These are phyloP conservation scores for Verticillium klebahnii DNA, from an alignment of 2,329 filamentous ascomycete species.

Conservation along the genomic window DNA sequence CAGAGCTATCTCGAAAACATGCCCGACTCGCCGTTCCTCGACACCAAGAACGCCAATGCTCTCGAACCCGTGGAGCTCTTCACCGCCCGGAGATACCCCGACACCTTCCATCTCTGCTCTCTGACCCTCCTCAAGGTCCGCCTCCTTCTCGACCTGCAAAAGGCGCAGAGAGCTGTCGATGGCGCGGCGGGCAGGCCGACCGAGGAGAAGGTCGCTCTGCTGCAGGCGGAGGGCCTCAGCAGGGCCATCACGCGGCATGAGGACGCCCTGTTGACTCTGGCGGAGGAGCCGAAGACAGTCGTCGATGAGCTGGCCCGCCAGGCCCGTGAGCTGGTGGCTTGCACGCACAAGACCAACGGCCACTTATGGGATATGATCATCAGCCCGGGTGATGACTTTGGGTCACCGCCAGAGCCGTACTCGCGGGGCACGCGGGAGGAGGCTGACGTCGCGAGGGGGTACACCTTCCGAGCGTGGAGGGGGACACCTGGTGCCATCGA, in stretches of 20 bases:
- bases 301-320: neutral
- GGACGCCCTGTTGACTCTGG: neutral
- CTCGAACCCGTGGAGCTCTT: slow-evolving; percentile 12
- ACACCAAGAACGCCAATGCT: slow-evolving; percentile 15
- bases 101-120: neutral
- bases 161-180: neutral
- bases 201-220: neutral
- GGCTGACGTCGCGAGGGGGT: neutral
- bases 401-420: neutral
- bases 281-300: neutral
- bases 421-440: neutral
- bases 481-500: neutral
- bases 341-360: neutral
- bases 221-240: neutral
- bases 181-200: neutral
- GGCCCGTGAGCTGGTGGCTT: neutral
- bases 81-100: neutral
- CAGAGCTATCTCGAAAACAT: slow-evolving; percentile 16
- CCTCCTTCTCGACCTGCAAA: slow-evolving; percentile 19
- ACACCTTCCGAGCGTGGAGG: neutral
- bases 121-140: neutral
- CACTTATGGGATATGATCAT: neutral
- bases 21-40: slow-evolving; percentile 12
- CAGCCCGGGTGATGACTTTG: neutral
- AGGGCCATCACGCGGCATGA: neutral